Evolutionary conservation across 2,329 filamentous ascomycete species (phyloP), one percentile per base, ranked within the genome.

Genomic region (Botrytis medusae): DNA sequence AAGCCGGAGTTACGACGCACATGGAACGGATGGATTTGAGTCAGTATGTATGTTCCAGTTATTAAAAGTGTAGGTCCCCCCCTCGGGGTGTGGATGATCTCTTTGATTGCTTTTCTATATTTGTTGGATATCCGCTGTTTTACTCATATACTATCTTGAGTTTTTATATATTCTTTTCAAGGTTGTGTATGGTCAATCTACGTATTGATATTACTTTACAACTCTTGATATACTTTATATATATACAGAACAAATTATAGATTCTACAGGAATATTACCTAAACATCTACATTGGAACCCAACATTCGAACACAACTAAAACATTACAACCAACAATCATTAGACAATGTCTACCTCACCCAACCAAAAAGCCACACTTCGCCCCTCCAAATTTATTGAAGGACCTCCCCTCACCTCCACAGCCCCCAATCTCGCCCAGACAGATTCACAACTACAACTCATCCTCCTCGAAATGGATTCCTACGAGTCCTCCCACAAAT

Each of bases 381-480:
- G 74, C 8, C 70, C 48, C 51, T 75, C 74, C 16, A 70, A 67
- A 67, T 75, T 75, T 62, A 74, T 74, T 54, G 74, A 75, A 69
- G 74, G 73, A 10, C 40, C 44, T 10, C 74, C 74, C 12, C 61
- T 72, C 44, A 74, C 74, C 18, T 64, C 59, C n/a, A 72, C 62
- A 40, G 42, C 51, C 14, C 70, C 70, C 42, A 69, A 74, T 34
- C 71, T 71, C 44, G 48, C 63, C 32, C 46, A 51, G n/a, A 54
- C 73, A 18, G 57, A 72, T 37, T 62, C 71, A 22, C 74, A 69
- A 7, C 64, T 75, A 37, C 71, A 73, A 18, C 68, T 34, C 4
- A 63, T 75, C 54, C 74, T 75, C 37, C 42, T 57, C 22, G 73
- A 74, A 60, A 74, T 75, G 74, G 73, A 75, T 42, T 71, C 68